Evolutionary conservation across 352 stramenopile species (phyloP), one percentile per base, ranked within the genome.

Genomic region (Globisporangium orthogonon): DNA sequence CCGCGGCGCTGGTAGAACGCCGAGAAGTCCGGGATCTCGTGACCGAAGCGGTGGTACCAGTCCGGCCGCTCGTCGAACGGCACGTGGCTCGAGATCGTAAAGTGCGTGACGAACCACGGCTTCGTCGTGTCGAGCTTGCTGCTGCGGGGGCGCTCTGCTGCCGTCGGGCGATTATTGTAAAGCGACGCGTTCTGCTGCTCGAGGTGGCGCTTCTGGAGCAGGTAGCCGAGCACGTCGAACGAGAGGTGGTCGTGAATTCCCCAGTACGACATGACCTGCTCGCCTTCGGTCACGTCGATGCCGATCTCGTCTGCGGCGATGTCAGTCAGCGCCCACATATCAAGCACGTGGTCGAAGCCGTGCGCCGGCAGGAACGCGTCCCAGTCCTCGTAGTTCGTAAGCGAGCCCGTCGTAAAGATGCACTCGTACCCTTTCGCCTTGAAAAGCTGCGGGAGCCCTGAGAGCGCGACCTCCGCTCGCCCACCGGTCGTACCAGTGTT

Each of bases 41-140:
- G 52, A 2, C 49, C 30, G 35, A 76, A 71, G 30, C 76, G 65
- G 43, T 77, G 77, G 62, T 76, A 87, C 79, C 79, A 90, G 33
- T 78, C 68, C 1, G 75, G 77, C 0, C 67, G 68, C 30, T 84
- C 73, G n/a, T 84, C 59, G 50, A 87, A 90, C 37, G 73, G 73
- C 31, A 72, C 68, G 54, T 89, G 79, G 62, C 75, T 89, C 58
- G 79, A 89, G 61, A 89, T 89, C 28, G 78, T 89, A 50, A 86
- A 89, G 51, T 87, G 79, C 13, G 62, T 85, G 15, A 62, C 58
- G 57, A 89, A 89, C 63, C 69, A 89, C 33, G 76, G 78, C 30
- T 77, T 72, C 11, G 43, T 35, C 28, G 15, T 61, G 23, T 54
- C 4, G 15, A 66, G 56, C 18, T 50, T 56, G 7, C 50, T 53